phyloP scores from a whole-genome alignment of 345 rosid species.

The Brassica nigra region DNA sequence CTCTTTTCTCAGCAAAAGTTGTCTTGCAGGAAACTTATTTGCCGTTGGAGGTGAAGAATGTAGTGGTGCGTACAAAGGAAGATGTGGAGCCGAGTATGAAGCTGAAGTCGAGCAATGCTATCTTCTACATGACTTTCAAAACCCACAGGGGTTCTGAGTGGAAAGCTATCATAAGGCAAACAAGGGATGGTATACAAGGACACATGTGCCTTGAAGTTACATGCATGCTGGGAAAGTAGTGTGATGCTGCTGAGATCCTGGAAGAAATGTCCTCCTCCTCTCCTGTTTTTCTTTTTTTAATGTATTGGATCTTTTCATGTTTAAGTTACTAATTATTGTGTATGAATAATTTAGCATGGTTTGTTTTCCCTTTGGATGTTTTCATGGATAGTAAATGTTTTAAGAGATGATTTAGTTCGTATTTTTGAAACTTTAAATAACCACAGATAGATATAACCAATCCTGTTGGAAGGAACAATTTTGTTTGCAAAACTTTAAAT shows the following conservation, averaged over 20 bases:
- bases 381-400: too few relatives aligned
- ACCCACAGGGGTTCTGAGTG: not conserved
- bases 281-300: not conserved
- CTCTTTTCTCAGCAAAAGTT: not conserved
- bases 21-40: not conserved
- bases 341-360: not conserved
- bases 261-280: not conserved
- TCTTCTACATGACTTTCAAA: not conserved
- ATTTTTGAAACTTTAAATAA: too few relatives aligned
- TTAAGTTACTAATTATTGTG: not conserved
- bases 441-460: too few relatives aligned
- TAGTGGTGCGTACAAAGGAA: conserved; percentile 12
- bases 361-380: too few relatives aligned
- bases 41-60: not conserved
- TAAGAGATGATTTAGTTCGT: too few relatives aligned
- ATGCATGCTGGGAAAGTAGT: not conserved
- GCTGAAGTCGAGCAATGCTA: not conserved
- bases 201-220: not conserved
- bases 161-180: not conserved
- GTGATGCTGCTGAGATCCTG: not conserved
- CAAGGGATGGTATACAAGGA: not conserved
- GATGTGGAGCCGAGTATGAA: not conserved
- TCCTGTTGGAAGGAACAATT: too few relatives aligned
- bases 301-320: not conserved
- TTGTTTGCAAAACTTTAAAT: too few relatives aligned